A percentile compares a stretch with the other conserved stretches of the same genome.
Evolutionary conservation across 495 filamentous ascomycete species (phyloP).

Genomic region (Lepidopterella palustris): DNA sequence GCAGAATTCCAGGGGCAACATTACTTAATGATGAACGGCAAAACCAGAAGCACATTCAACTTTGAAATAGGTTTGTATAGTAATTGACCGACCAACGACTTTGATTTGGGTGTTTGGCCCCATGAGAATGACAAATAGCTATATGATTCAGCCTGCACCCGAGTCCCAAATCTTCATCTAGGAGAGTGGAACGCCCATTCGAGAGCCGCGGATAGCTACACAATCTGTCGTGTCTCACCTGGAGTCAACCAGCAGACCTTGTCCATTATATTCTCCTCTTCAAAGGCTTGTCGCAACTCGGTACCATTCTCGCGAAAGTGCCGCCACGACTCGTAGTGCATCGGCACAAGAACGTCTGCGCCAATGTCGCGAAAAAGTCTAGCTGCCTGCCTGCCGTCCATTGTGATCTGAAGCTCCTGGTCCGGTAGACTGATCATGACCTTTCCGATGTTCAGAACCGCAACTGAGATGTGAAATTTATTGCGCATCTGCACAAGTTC

Average conservation of each 20-base stretch:
- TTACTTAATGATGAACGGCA: no score
- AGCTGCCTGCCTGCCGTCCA: slow-evolving; percentile 45
- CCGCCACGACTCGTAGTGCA: slow-evolving; percentile 49
- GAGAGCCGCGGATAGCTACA: no score
- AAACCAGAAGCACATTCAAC: no score
- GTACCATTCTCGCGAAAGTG: slow-evolving; percentile 41
- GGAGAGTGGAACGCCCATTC: no score
- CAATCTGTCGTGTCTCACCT: no score
- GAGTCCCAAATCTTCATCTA: no score
- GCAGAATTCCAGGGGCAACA: no score
- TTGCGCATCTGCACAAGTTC: slow-evolving; percentile 37
- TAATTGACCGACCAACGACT: no score
- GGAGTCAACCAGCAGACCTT: slow-evolving; percentile 2
- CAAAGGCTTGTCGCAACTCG: neutral
- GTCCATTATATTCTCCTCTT: neutral
- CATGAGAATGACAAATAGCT: no score
- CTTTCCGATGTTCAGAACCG: slow-evolving; percentile 39
- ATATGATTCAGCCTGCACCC: no score
- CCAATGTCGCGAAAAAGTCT: slow-evolving; percentile 39
- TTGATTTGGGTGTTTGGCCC: no score
- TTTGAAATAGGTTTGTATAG: no score
- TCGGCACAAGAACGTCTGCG: slow-evolving; percentile 45
- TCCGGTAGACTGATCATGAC: slow-evolving; percentile 29
- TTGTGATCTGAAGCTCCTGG: slow-evolving; percentile 41
- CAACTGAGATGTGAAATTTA: slow-evolving; percentile 35